Evolutionary conservation across 1,284 basidiomycete genomes (phyloP).

Genomic region (Irpex sp.): DNA sequence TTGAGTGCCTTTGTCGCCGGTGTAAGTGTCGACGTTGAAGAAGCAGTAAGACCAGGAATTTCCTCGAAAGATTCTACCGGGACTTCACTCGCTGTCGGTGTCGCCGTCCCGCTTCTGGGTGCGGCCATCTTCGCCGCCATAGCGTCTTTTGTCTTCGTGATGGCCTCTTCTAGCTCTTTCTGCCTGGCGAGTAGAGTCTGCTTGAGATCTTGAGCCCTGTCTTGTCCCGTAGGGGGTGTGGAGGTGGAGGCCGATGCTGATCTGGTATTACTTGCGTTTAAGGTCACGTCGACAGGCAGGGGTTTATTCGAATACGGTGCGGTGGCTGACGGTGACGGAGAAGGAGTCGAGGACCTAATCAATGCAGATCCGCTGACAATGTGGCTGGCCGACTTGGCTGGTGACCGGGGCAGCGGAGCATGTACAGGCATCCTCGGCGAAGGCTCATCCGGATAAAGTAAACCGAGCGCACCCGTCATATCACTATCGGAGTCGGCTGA

Average conservation of each 20-base stretch:
- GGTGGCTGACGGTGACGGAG: not conserved
- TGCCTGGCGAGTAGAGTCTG: not conserved
- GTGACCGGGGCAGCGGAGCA: not conserved
- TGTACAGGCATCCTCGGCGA: not conserved
- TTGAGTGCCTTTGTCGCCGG: not conserved
- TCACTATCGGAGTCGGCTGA: not conserved
- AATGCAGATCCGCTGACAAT: not conserved
- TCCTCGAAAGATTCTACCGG: not conserved
- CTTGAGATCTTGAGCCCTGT: not conserved
- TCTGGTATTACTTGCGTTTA: not conserved
- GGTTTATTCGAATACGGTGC: not conserved
- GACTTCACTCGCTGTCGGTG: not conserved
- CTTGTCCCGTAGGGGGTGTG: not conserved
- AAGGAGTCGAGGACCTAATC: not conserved
- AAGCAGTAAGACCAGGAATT: not conserved
- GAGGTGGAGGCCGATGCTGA: not conserved
- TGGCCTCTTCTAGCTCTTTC: not conserved
- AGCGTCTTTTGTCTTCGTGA: not conserved
- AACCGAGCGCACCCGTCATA: too few relatives aligned
- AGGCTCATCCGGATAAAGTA: not conserved
- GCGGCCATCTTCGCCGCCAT: not conserved
- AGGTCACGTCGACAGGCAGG: not conserved
- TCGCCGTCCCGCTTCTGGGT: conserved; percentile 1
- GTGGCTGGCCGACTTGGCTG: not conserved
- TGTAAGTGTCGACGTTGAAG: not conserved